Evolutionary conservation across 2,329 filamentous ascomycete genomes (phyloP).

Genomic region (Gnomoniopsis sp.): DNA sequence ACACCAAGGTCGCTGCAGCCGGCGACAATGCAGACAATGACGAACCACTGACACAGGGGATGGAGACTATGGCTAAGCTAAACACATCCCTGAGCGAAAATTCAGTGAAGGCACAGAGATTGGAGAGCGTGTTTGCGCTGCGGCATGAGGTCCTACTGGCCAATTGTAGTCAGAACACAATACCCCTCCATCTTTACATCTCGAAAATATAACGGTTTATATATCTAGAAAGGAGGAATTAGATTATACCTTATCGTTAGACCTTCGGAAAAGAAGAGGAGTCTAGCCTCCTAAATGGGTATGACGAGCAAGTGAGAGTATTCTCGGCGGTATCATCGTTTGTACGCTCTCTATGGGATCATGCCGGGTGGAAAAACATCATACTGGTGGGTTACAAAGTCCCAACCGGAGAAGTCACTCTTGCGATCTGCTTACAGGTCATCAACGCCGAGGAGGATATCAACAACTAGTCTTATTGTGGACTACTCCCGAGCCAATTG

Average conservation of each 20-base stretch:
- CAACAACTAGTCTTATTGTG: not conserved
- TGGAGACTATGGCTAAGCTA: not conserved
- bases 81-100: not conserved
- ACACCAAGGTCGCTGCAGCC: not conserved
- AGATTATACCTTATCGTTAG: too few species aligned
- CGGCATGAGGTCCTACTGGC: not conserved
- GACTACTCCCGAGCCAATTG: not conserved
- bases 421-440: not conserved
- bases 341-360: constrained; percentile 5
- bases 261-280: too few species aligned
- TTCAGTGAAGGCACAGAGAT: not conserved
- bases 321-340: not conserved
- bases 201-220: too few species aligned
- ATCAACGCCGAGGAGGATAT: constrained; percentile 1
- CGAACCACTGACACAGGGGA: not conserved
- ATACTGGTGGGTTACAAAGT: not conserved
- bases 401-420: not conserved
- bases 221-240: too few species aligned
- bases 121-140: not conserved
- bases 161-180: too few species aligned
- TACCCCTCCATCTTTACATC: too few species aligned
- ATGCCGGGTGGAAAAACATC: not conserved
- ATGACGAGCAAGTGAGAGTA: not conserved
- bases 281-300: not conserved
- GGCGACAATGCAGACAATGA: not conserved